Base-by-base conservation (phyloP, 257 asterid species). In the Solanum raphanifolium region DNA sequence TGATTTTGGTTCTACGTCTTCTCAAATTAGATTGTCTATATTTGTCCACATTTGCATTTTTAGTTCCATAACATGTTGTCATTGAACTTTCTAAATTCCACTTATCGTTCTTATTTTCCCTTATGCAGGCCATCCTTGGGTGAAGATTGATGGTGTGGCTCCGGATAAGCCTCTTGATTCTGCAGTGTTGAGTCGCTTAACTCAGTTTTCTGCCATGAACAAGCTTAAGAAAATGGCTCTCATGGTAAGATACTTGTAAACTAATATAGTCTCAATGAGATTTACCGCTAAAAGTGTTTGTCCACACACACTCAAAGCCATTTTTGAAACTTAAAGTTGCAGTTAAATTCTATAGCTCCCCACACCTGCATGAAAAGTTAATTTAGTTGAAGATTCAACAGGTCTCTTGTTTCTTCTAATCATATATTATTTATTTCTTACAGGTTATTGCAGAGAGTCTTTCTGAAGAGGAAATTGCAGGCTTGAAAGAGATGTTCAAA, bases 141-240 rank as follows among this genome's bases (percentile, higher is more conserved):
- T 94, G 87, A 93, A 91, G 89, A 88, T 91, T 66, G 94, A 93
- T 2, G 98, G 98, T 58, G 95, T 92, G 58, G 98, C 98, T 55
- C 97, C 94, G 2, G 98, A 95, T 89, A 95, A 91, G 92, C 96
- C 97, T 89, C 95, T 95, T 20, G 97, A 94, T 85, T 92, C 96
- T 85, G 98, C 97, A 32, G 97, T 94, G 83, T 89, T 95, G 75
- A 92, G 89, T 89, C 96, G 98, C 7, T 43, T 89, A 86, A 89
- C 88, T 20, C 91, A 87, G 73, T 91, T 91, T 83, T 91, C 93
- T 12, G 93, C 90, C 25, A 91, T 89, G 93, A 86, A 91, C 86
- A 91, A 88, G 86, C 89, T 91, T 58, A 91, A 91, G 92, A 91
- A 91, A 90, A 91, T 91, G 91, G 93, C 93, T 65, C 91, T 91